Evolutionary conservation across 495 filamentous ascomycete species (phyloP), one percentile per base, ranked within the genome.

Genomic region (Staphylotrichum longicolle): DNA sequence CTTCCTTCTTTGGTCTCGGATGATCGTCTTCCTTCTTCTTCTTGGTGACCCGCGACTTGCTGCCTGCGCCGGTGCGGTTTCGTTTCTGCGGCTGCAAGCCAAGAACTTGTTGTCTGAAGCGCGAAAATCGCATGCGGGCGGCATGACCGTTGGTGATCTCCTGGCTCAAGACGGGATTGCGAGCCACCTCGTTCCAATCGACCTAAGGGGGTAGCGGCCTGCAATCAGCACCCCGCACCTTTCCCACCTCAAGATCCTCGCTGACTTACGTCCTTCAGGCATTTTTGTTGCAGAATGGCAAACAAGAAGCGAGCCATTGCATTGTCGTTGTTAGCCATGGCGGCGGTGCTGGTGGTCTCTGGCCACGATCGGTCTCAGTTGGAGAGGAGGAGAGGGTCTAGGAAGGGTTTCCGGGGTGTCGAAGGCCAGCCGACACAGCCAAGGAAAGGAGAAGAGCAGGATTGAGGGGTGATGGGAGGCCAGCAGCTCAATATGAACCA

Each of bases 141-240:
- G 89, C 89, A 72, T 92, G 89, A 67, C 88, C 88, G 68, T 91
- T 92, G 63, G 87, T 88, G 60, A 91, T 89, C 57, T 82, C 78
- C 48, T 86, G 77, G 7, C 72, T 59, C 40, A 82, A 66, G 37
- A 78, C 67, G 14, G 78, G 78, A 54, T 82, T 73, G 46, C 75
- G 68, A 32, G 89, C 88, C 32, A 92, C 87, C 57, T 78, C 71
- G 63, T 82, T 85, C 89, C 88, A 92, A 70, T 92, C 85, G 65
- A 91, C 85, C 88, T 91, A 54, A 55, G 7, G 4, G 44, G 27
- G 47, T 7, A 6, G 44, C 27, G 47, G 7, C 7, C 6, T 1
- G 35, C 15, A 35, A 62, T 54, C 60, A 58, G 42, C 20, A 14
- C 12, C n/a, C 10, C 30, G 5, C 11, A 27, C 20, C 20, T 42